A percentile compares a stretch with the other conserved stretches of the same genome.
phyloP scores from a whole-genome alignment of 1,284 basidiomycete species.

The Peniophora sp. region DNA sequence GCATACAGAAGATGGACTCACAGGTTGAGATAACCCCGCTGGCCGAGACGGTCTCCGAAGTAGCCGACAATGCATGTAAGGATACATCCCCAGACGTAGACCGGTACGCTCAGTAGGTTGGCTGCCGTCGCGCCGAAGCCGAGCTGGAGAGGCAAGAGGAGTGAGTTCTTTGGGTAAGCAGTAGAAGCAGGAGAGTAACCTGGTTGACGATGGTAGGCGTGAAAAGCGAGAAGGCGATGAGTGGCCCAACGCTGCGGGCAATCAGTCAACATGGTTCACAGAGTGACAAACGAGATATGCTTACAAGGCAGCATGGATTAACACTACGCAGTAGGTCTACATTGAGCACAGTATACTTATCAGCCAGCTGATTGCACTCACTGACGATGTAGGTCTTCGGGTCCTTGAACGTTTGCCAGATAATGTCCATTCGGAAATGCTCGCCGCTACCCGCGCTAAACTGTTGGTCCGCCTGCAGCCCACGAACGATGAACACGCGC shows the following conservation, averaged over 20 bases:
- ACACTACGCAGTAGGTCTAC: slow-evolving; percentile 23
- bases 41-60: slow-evolving; percentile 36
- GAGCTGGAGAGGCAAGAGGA: slow-evolving; percentile 6
- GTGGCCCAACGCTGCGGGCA: slow-evolving; percentile 32
- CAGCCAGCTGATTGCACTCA: slow-evolving; percentile 14
- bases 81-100: slow-evolving; percentile 44
- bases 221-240: slow-evolving; percentile 49
- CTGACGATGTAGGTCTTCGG: slow-evolving; percentile 46
- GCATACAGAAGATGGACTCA: slow-evolving; percentile 14
- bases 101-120: slow-evolving; percentile 46
- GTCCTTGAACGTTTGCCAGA: slow-evolving; percentile 41
- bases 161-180: neutral
- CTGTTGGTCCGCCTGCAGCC: slow-evolving; percentile 39
- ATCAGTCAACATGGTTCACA: slow-evolving; percentile 1
- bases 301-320: slow-evolving; percentile 40
- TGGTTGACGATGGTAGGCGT: slow-evolving; percentile 46
- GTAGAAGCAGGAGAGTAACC: slow-evolving; percentile 16
- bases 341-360: neutral
- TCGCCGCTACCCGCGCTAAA: slow-evolving; percentile 40
- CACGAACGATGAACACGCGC: slow-evolving; percentile 37
- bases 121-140: slow-evolving; percentile 42
- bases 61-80: slow-evolving; percentile 41
- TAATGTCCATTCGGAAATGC: slow-evolving; percentile 32
- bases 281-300: slow-evolving; percentile 14
- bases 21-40: slow-evolving; percentile 42